These are phyloP conservation scores for Suillus bovinus DNA, from an alignment of 768 basidiomycete species.

Conservation along the genomic window DNA sequence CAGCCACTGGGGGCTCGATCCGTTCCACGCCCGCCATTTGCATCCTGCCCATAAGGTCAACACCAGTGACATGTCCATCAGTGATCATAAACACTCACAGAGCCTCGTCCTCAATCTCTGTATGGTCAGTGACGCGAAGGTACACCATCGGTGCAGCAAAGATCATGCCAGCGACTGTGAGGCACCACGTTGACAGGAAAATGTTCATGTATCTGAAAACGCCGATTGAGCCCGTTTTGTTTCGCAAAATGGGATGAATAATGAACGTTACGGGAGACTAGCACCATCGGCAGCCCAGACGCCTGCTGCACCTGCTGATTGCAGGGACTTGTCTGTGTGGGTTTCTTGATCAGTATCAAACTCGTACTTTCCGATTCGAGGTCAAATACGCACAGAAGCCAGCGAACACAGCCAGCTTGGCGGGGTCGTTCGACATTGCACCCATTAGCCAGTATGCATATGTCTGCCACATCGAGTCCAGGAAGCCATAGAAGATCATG, in stretches of 20 bases:
- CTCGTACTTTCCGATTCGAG: background rate
- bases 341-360: conserved; percentile 5
- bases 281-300: conserved; percentile 72
- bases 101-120: conserved; percentile 50
- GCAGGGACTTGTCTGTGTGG: conserved; percentile 65
- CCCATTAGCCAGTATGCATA: conserved; percentile 85
- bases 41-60: conserved; percentile 1
- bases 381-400: conserved; percentile 70
- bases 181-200: conserved; percentile 70
- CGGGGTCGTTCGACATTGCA: conserved; percentile 81
- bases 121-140: conserved; percentile 61
- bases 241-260: background rate
- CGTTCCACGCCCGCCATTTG: conserved; percentile 8
- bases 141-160: conserved; percentile 76
- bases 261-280: conserved; percentile 55
- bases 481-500: conserved; percentile 72
- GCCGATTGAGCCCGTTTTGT: background rate
- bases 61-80: background rate
- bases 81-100: conserved; percentile 38
- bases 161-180: conserved; percentile 63
- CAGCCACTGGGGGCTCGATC: conserved; percentile 2
- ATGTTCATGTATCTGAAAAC: conserved; percentile 61
- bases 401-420: conserved; percentile 76
- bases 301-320: conserved; percentile 72
- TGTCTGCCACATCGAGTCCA: conserved; percentile 88